A percentile compares a stretch with the other conserved stretches of the same genome.
phyloP scores from a whole-genome alignment of 208 protist species.

The Trichomonas vaginalis region DNA sequence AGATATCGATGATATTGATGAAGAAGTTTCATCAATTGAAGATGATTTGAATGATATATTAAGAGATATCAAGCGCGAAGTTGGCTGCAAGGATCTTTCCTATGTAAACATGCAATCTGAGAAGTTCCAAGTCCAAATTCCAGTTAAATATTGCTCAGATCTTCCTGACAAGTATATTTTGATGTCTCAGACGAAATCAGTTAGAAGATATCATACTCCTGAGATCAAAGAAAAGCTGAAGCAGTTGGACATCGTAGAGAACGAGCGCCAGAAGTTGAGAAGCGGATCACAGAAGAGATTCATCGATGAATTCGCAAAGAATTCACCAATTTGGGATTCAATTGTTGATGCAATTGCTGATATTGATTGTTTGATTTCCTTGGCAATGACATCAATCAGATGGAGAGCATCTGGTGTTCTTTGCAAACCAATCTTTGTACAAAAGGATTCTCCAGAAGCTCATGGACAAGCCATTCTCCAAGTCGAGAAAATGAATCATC shows the following conservation, averaged over 20 bases:
- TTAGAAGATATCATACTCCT: slow-evolving; percentile 16
- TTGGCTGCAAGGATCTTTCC: not conserved
- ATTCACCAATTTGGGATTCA: slow-evolving; percentile 12
- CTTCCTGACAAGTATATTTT: not conserved
- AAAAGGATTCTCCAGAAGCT: not conserved
- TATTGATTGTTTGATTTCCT: slow-evolving; percentile 29
- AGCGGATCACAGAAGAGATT: slow-evolving; percentile 14
- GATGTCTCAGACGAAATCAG: not conserved
- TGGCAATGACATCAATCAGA: not conserved
- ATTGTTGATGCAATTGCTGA: slow-evolving; percentile 26
- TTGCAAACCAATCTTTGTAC: slow-evolving; percentile 8
- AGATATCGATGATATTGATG: slow-evolving; percentile 3
- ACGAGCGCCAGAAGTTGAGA: not conserved
- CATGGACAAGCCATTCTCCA: not conserved
- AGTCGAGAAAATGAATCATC: slow-evolving; percentile 12
- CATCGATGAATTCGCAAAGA: slow-evolving; percentile 23
- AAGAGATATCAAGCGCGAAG: not conserved
- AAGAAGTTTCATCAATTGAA: not conserved
- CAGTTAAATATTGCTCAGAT: not conserved
- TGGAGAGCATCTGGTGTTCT: not conserved
- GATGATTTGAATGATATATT: not conserved
- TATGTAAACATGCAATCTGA: not conserved
- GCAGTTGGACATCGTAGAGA: not conserved
- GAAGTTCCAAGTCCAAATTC: not conserved
- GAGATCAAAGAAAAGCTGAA: not conserved